Base-by-base conservation (phyloP, 1,284 basidiomycete genomes). In the Cutaneotrichosporon sp. region DNA sequence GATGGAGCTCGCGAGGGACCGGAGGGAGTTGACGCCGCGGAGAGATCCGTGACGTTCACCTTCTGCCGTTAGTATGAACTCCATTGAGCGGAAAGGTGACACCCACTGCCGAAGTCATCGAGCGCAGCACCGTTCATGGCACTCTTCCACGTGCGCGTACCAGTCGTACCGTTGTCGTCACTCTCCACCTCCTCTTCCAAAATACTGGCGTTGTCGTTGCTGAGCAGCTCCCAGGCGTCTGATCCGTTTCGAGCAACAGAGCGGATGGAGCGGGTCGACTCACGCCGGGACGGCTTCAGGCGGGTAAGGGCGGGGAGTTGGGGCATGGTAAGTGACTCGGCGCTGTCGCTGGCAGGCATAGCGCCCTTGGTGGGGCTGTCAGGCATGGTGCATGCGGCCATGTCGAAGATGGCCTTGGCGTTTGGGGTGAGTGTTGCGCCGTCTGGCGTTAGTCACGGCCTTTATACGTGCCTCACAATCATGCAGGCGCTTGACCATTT, bases 151-250 rank as follows among this genome's bases (percentile, higher is more conserved):
- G 62, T 63, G 32, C 46, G 33, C 3, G 34, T 37, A 10, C 22
- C 22, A 3, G 22, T 14, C 37, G 46, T 32, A n/a, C n/a, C n/a
- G n/a, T n/a, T n/a, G 26, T 31, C n/a, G 11, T 43, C 31, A 8
- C 24, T 27, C 20, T 45, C 41, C 5, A 51, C 58, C 7, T 49
- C 47, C 10, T 54, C 58, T 7, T 49, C 47, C 12, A 52, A 27
- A 3, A 74, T 38, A 46, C 68, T 71, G 12, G 71, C 68, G 24
- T 62, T 62, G 26, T 60, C 62, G 5, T 59, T 61, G 1, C 62
- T 64, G 1, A 74, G 52, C 2, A 72, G 61, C 41, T 71, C 66
- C 71, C 71, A 74, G 1, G 53, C 52, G 4, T 70, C 68, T 5
- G 54, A 49, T n/a, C 29, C 38, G 29, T 26, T 29, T 14, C 47